Base-by-base conservation (phyloP, 2,329 filamentous ascomycete genomes). In the Fusarium sp. region DNA sequence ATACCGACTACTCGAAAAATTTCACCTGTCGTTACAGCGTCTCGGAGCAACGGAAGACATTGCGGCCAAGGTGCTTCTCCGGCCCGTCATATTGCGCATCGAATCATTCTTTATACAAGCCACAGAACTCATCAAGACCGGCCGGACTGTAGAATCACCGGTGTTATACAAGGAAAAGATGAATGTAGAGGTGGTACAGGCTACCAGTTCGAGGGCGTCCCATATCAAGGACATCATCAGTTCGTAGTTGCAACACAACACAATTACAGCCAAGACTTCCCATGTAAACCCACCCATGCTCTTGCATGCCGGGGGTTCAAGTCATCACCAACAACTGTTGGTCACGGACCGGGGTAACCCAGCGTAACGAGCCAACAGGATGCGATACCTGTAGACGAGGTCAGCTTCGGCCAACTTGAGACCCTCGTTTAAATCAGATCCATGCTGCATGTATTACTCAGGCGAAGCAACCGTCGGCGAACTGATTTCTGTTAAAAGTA, bases 81-180 rank as follows among this genome's bases (percentile, higher is more conserved):
- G 83, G 1, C 82, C 84, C 6, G 82, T 81, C 2, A 80, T 80
- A 25, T 65, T 85, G 7, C 79, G 84, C 6, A 80, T 84, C 36
- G 82, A 85, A 52, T 84, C 83, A 0, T 84, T 85, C 62, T 85
- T 85, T 25, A 78, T 79, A 6, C 84, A 85, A 57, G 82, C 83
- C 14, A 73, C 74, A 1, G 76, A 77, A 63, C 33, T 78, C 25
- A 77, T 78, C 40, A 78, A 78, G 60, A 69, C 75, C 27, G 76
- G 76, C 7, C 68, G 66, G 14, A 78, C 60, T 4, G 69, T 68
- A 31, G 56, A 75, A 27, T 70, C 73, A 9, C 72, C 73, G 2
- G 52, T 69, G 5, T 63, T 65, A 11, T 33, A 54, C 27, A 54
- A 54, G 27, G 50, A 54, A 31, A 54, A 54, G 50, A 54, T 54